Evolutionary conservation across 2,329 filamentous ascomycete genomes (phyloP).

Genomic region (Cladosporium velox): DNA sequence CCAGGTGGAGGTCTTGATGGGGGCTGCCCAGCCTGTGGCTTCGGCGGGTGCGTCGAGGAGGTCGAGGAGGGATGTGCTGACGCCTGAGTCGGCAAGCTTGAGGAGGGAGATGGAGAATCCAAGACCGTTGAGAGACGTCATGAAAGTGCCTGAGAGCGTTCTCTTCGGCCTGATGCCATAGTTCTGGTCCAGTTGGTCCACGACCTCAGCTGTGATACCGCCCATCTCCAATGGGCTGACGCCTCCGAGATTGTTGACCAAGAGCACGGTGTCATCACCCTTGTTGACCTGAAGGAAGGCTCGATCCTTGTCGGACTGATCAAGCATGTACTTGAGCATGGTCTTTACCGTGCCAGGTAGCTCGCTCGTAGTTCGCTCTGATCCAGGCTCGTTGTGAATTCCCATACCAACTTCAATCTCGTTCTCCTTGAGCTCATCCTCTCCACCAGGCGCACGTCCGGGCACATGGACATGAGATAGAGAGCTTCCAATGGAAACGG

Average conservation of each 20-base stretch:
- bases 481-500: slow-evolving; percentile 83
- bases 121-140: slow-evolving; percentile 71
- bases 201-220: slow-evolving; percentile 69
- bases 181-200: slow-evolving; percentile 59
- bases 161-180: slow-evolving; percentile 64
- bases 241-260: slow-evolving; percentile 76
- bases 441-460: slow-evolving; percentile 62
- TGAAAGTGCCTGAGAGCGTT: slow-evolving; percentile 66
- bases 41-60: slow-evolving; percentile 69
- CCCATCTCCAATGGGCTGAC: slow-evolving; percentile 72
- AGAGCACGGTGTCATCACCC: slow-evolving; percentile 64
- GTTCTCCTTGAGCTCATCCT: slow-evolving; percentile 60
- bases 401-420: slow-evolving; percentile 73
- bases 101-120: slow-evolving; percentile 71
- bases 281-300: slow-evolving; percentile 65
- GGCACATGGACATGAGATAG: slow-evolving; percentile 93
- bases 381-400: slow-evolving; percentile 63
- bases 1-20: slow-evolving; percentile 61
- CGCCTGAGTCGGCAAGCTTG: slow-evolving; percentile 62
- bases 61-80: slow-evolving; percentile 64
- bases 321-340: slow-evolving; percentile 67
- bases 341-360: slow-evolving; percentile 51
- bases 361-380: slow-evolving; percentile 45
- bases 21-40: slow-evolving; percentile 66
- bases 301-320: slow-evolving; percentile 66